phyloP scores from a whole-genome alignment of 1,284 basidiomycete species.

The Cryptococcus hybrid region DNA sequence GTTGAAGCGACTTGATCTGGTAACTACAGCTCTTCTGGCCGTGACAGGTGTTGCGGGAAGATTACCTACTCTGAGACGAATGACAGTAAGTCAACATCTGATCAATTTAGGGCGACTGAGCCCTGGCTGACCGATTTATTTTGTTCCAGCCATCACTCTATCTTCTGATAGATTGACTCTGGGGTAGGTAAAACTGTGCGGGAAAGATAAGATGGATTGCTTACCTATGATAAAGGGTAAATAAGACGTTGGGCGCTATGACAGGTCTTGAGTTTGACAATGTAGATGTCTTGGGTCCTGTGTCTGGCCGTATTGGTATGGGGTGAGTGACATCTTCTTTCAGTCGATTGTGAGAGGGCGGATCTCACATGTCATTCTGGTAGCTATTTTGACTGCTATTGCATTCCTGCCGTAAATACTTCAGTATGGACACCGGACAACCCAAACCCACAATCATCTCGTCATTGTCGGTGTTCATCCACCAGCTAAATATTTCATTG shows the following conservation, averaged over 20 bases:
- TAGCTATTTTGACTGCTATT: slow-evolving; percentile 14
- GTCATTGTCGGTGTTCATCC: slow-evolving; percentile 4
- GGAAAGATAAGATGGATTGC: too few species aligned
- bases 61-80: slow-evolving; percentile 1
- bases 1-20: too few species aligned
- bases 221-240: slow-evolving; percentile 5
- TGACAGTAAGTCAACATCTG: not conserved
- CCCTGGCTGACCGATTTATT: not conserved
- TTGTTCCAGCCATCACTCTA: not conserved
- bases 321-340: not conserved
- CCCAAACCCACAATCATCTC: slow-evolving; percentile 11
- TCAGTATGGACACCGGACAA: slow-evolving; percentile 7
- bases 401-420: slow-evolving; percentile 4
- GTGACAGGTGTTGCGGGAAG: not conserved
- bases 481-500: too few species aligned
- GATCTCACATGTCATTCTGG: not conserved
- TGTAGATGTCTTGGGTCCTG: slow-evolving; percentile 14
- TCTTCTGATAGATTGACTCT: not conserved
- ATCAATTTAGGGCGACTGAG: not conserved
- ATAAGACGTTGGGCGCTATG: slow-evolving; percentile 14
- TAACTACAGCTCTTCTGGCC: too few species aligned
- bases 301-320: slow-evolving; percentile 7
- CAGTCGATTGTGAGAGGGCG: too few species aligned
- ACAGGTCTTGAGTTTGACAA: slow-evolving; percentile 13
- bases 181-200: not conserved